Evolutionary conservation across 805 yeast genomes (phyloP), one percentile per base, ranked within the genome.

Genomic region (Myxozyma monticola): DNA sequence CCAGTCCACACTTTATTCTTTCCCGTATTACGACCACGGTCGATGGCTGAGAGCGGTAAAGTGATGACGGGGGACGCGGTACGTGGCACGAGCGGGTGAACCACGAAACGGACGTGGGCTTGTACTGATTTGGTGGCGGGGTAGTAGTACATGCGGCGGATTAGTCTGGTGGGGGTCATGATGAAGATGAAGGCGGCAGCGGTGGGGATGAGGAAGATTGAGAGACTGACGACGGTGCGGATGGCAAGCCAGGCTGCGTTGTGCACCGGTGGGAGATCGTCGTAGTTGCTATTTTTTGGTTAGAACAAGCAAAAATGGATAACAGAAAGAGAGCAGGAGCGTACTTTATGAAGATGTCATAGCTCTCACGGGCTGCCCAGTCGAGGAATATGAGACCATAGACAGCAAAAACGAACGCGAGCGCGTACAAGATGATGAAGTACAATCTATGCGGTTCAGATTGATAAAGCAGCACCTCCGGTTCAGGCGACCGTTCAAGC

Each of bases 391-490:
- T 79, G 41, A 84, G 65, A 4, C 85, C 86, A 65, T 87, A 87
- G n/a, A 84, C 73, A 2, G 84, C 72, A 60, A 84, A 79, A 9
- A 83, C 80, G 33, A 85, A 69, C 0, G 89, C 87, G 62, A 84
- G 74, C 38, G 86, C 80, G 54, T 82, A 79, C 63, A 86, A 78
- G 18, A 80, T 76, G 9, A 85, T 70, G 65, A 86, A 87, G 66
- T 86, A 88, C 28, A 85, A 71, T 49, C 85, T 72, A 64, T 88
- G 95, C 0, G 93, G 86, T 67, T 88, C 95, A 22, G 89, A 80
- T 71, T 86, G 91, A 67, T 87, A 88, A 37, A 87, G 75, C 46
- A 87, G 71, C 62, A 54, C 57, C 42, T 86, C 95, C 0, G 91
- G 91, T 41, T 76, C 75, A 10, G 68, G 69, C 59, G 82, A 79